phyloP scores from a whole-genome alignment of 148 eudicot species.

The Nepenthes gracilis region DNA sequence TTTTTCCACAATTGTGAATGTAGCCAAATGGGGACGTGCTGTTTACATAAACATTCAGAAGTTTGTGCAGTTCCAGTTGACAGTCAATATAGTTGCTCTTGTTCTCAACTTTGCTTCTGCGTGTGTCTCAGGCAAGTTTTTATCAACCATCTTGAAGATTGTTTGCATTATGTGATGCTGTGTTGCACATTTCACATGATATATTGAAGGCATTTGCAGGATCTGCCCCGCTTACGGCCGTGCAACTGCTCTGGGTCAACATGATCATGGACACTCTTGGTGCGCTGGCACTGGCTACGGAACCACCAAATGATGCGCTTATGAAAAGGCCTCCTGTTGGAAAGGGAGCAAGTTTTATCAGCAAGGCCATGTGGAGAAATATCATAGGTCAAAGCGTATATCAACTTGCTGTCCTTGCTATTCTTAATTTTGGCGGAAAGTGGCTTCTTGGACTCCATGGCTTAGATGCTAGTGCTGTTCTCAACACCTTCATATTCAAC shows the following conservation, averaged over 20 bases:
- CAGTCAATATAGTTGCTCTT: constrained; percentile 85
- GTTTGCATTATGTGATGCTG: background rate
- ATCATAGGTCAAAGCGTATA: constrained; percentile 79
- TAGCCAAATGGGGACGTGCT: constrained; percentile 92
- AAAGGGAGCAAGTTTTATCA: constrained; percentile 52
- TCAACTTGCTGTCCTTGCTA: constrained; percentile 56
- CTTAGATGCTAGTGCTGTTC: constrained; percentile 40
- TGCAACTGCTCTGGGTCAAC: constrained; percentile 93
- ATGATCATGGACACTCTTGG: constrained; percentile 95
- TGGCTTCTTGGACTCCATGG: constrained; percentile 43
- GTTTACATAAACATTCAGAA: constrained; percentile 91
- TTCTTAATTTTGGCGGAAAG: constrained; percentile 64
- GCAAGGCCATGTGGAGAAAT: constrained; percentile 83
- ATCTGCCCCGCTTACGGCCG: constrained; percentile 92
- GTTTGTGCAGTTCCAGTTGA: constrained; percentile 92
- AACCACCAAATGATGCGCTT: constrained; percentile 74
- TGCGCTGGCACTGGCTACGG: constrained; percentile 86
- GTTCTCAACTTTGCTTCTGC: constrained; percentile 81
- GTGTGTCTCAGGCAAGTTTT: constrained; percentile 49
- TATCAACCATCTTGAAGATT: background rate
- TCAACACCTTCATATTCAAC: constrained; percentile 83
- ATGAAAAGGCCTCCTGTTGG: constrained; percentile 72
- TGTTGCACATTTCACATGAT: background rate
- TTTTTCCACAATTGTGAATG: constrained; percentile 71
- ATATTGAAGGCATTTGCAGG: constrained; percentile 28